Evolutionary conservation across 2,329 filamentous ascomycete genomes (phyloP).

Genomic region (Colletotrichum caudatum): DNA sequence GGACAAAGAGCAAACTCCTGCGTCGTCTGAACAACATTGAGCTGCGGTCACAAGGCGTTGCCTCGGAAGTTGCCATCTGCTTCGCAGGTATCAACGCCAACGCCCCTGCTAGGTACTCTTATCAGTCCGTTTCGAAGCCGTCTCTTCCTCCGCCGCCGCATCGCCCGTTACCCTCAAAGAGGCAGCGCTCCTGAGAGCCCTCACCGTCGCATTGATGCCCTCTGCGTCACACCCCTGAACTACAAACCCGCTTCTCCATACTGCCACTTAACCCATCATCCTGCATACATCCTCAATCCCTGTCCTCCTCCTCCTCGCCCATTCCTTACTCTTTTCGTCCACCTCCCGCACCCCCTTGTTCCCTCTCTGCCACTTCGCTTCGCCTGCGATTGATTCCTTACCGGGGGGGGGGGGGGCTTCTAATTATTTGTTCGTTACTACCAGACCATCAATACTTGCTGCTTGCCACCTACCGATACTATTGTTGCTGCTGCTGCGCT

Average conservation of each 20-base stretch:
- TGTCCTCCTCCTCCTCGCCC: conserved; percentile 8
- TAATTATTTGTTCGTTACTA: conserved; percentile 14
- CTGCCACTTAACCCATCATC: conserved; percentile 13
- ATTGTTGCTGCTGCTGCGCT: not conserved
- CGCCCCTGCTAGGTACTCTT: conserved; percentile 9
- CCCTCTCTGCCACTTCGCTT: conserved; percentile 29
- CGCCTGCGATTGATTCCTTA: conserved; percentile 32
- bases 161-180: conserved; percentile 23
- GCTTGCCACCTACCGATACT: not conserved
- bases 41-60: not conserved
- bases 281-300: conserved; percentile 1
- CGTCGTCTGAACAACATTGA: conserved; percentile 35
- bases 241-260: conserved; percentile 28
- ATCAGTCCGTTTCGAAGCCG: conserved; percentile 16
- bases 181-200: conserved; percentile 16
- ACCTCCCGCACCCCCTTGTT: conserved; percentile 18
- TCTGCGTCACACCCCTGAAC: conserved; percentile 34
- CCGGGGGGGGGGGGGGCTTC: conserved; percentile 27
- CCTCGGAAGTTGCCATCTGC: conserved; percentile 6
- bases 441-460: not conserved
- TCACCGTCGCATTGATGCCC: conserved; percentile 38
- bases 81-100: not conserved
- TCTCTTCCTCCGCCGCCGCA: conserved; percentile 7
- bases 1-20: conserved; percentile 9
- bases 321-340: conserved; percentile 9